These are phyloP conservation scores for Beauveria caledonica DNA, from an alignment of 2,329 filamentous ascomycete species.

Conservation along the genomic window DNA sequence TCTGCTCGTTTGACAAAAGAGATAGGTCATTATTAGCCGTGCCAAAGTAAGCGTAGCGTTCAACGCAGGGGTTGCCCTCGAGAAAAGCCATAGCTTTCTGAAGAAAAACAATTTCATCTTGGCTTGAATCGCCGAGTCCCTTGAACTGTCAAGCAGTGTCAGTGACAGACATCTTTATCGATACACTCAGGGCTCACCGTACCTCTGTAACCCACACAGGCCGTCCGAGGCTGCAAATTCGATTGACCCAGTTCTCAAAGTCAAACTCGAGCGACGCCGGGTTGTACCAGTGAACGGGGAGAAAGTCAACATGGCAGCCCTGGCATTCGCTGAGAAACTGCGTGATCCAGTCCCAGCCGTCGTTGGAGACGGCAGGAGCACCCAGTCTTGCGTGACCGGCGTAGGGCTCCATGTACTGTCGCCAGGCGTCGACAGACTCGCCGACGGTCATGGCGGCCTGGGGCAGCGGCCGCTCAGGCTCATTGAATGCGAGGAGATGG, in stretches of 20 bases:
- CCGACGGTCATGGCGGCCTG: slow-evolving; percentile 21
- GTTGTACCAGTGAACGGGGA: slow-evolving; percentile 41
- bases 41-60: slow-evolving; percentile 32
- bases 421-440: slow-evolving; percentile 30
- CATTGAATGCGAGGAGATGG: slow-evolving; percentile 19
- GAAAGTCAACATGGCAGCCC: slow-evolving; percentile 34
- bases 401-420: slow-evolving; percentile 36
- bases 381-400: slow-evolving; percentile 34
- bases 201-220: slow-evolving; percentile 39
- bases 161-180: background rate
- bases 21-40: slow-evolving; percentile 15
- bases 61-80: slow-evolving; percentile 29
- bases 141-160: slow-evolving; percentile 11
- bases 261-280: slow-evolving; percentile 25
- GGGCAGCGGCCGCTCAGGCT: slow-evolving; percentile 15
- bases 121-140: slow-evolving; percentile 25
- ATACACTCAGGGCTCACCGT: background rate
- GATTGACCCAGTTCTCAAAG: slow-evolving; percentile 34
- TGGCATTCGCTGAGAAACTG: slow-evolving; percentile 34
- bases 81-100: slow-evolving; percentile 34
- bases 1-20: slow-evolving; percentile 8
- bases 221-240: slow-evolving; percentile 29
- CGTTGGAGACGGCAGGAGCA: slow-evolving; percentile 41
- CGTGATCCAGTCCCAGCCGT: slow-evolving; percentile 33
- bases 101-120: slow-evolving; percentile 30